phyloP scores from a whole-genome alignment of 164 flowering plant genomes.

The Magnolia kwangsiensis region DNA sequence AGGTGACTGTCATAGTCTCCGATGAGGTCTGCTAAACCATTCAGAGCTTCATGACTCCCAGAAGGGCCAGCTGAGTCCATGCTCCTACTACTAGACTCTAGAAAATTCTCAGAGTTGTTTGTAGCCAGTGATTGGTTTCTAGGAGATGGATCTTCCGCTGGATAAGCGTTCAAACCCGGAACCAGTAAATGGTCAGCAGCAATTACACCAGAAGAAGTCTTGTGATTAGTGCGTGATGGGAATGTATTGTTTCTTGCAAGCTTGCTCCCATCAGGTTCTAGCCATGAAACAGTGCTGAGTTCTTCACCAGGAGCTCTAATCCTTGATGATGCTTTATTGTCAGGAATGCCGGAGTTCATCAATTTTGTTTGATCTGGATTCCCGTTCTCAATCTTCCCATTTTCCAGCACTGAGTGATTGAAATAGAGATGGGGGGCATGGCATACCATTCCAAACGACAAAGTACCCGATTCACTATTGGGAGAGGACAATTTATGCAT shows the following conservation, averaged over 20 bases:
- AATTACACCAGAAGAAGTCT: constrained; percentile 1
- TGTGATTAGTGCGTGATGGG: constrained; percentile 3
- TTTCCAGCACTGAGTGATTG: constrained; percentile 16
- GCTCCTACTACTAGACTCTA: constrained; percentile 10
- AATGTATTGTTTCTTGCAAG: constrained; percentile 7
- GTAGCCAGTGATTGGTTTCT: not conserved
- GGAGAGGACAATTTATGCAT: constrained; percentile 9
- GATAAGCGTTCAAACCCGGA: constrained; percentile 5
- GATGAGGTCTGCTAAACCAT: constrained; percentile 43
- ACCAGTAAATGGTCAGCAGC: constrained; percentile 8
- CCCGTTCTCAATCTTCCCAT: constrained; percentile 21
- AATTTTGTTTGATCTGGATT: not conserved
- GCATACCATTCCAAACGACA: constrained; percentile 15
- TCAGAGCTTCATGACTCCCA: constrained; percentile 20
- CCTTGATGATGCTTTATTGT: constrained; percentile 7
- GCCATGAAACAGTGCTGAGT: constrained; percentile 5
- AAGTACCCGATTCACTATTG: constrained; percentile 10
- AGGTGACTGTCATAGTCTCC: constrained; percentile 52
- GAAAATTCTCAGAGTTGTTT: not conserved
- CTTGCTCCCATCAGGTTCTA: constrained; percentile 7
- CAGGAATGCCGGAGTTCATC: constrained; percentile 4
- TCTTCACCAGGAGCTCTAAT: not conserved
- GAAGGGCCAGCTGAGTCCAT: constrained; percentile 8
- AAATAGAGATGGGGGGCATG: constrained; percentile 19
- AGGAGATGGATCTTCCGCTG: constrained; percentile 13